Evolutionary conservation across 2,329 filamentous ascomycete species (phyloP), one percentile per base, ranked within the genome.

Genomic region (Aspergillus luchuensis): DNA sequence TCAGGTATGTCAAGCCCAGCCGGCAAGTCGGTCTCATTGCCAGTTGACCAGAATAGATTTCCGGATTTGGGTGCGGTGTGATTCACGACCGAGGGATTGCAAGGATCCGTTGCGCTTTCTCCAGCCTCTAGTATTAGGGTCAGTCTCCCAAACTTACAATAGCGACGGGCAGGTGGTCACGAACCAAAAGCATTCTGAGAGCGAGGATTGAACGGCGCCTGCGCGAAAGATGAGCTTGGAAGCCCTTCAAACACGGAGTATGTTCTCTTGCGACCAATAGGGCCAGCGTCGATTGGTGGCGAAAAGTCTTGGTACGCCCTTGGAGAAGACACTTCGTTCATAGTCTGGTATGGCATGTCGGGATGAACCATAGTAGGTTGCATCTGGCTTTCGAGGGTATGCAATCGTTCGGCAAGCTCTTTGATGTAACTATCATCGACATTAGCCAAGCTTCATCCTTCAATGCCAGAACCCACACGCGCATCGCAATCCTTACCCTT

Each of bases 341-440:
- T 77, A 13, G 73, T 64, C 51, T 78, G 72, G 63, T 81, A 82
- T 15, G 73, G 76, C 59, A 78, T 76, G 28, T 79, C 78, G 25
- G 74, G 65, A 45, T 76, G 73, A 8, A 73, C 69, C 63, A 77
- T 76, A 13, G 71, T 64, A 4, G 78, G 78, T 57, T 80, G 77
- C 59, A 95, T 86, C 71, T 91, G 90, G 66, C 89, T 90, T 73
- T 96, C 92, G 49, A 97, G 88, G 47, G 86, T 89, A 69, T 93
- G 88, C 61, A 97, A 87, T 25, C 92, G 84, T 72, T 96, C 92
- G 23, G 92, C 91, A 21, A 97, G 84, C 74, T 96, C 92, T 73
- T 96, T 96, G 74, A 97, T 97, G 69, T 96, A 96, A 15, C 89
- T 91, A 69, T 55, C 28, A 61, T 49, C 17, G 50, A 50, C 59